Evolutionary conservation across 2,329 filamentous ascomycete genomes (phyloP), one percentile per base, ranked within the genome.

Genomic region (Daldinia eschscholtzii): DNA sequence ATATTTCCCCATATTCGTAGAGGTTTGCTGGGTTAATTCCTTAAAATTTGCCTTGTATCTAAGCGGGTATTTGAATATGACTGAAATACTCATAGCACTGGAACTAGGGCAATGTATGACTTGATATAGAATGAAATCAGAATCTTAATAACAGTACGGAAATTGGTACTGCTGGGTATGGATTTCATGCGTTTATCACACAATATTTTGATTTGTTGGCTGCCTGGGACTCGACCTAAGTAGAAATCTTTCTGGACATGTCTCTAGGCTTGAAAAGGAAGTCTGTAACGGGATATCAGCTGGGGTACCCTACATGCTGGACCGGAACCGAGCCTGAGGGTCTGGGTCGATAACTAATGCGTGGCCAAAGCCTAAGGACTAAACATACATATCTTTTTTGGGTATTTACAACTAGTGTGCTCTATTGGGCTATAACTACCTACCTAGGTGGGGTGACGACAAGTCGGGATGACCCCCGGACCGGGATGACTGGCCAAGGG

Each of bases 381-480:
- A 70, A 70, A 72, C 64, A 64, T 72, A 70, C 67, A 66, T 71
- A 60, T 23, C 20, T 23, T 23, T 23, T 39, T 61, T 63, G 50
- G 62, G 57, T 61, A 59, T 64, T 67, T 53, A 62, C 20, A 56
- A 26, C 30, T 28, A 61, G 52, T 52, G 52, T 55, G 52, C 30
- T 57, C 65, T 57, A 62, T 72, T 72, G 64, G 70, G 60, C 57
- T 64, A 55, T 41, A 28, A 23, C 20, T 23, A 23, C n/a, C n/a
- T n/a, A 56, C 5, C 13, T 64, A 65, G 57, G 70, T 41, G 70
- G 70, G 70, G 70, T 61, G 64, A 64, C 41, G 18, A 57, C 64
- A 68, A 64, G 70, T 65, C 64, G 61, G 64, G 67, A 68, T 67
- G 42, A 67, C 65, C 67, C 70, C 70, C 67, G 64, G 64, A 64